Conservation (phyloP, 1,139 yeast genomes). For the Kodamaea arcana region DNA sequence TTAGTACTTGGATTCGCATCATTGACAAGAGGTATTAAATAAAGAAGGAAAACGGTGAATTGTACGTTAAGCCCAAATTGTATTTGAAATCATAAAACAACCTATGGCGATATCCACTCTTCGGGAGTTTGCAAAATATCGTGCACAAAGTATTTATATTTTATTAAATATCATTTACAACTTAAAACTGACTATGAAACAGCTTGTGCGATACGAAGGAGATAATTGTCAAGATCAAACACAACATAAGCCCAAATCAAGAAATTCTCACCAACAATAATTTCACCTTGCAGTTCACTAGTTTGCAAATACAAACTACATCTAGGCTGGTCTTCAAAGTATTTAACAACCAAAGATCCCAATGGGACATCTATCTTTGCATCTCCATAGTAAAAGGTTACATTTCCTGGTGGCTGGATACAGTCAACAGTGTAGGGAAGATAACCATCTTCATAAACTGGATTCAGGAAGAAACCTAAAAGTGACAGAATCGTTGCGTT, state of each 20-base stretch:
- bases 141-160: too few species aligned
- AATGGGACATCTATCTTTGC: neutral
- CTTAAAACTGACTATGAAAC: too few species aligned
- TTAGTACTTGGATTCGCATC: too few species aligned
- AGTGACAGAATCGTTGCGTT: slow-evolving; percentile 40
- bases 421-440: slow-evolving; percentile 1
- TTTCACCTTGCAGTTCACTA: neutral
- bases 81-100: too few species aligned
- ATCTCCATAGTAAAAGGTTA: neutral
- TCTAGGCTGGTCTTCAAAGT: neutral
- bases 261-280: neutral
- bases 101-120: too few species aligned
- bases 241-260: neutral
- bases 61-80: too few species aligned
- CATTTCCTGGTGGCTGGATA: neutral
- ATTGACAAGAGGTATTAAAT: too few species aligned
- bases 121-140: too few species aligned
- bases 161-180: too few species aligned
- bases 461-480: slow-evolving; percentile 18
- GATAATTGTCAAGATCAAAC: neutral
- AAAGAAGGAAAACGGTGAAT: too few species aligned
- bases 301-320: neutral
- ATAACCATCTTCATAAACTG: neutral
- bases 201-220: neutral
- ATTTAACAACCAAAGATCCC: neutral